Evolutionary conservation across 108 stramenopile genomes (phyloP), one percentile per base, ranked within the genome.

Genomic region (Craspedostauros australis): DNA sequence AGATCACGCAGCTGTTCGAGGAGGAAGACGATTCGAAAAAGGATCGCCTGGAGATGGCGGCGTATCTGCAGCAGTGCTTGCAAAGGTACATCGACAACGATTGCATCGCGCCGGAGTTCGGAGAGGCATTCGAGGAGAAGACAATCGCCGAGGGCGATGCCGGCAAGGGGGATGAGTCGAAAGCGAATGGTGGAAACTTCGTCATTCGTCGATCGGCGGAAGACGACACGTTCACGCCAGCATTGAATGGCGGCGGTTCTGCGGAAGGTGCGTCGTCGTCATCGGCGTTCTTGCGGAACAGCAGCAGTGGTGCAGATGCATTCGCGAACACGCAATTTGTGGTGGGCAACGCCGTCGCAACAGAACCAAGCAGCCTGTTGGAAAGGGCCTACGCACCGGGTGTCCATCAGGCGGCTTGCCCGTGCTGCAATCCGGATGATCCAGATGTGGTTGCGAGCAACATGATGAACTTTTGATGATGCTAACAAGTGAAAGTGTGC

Each of bases 391-490:
- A 88, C 72, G 76, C 84, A 16, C 90, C 86, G 16, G 86, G 85
- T 21, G 62, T 91, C 18, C 69, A 85, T 39, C 66, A 67, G 37
- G 42, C 77, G 9, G 91, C 80, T 9, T 92, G 86, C 64, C 86
- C 91, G 9, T 88, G 91, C 42, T 92, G 90, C 43, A 81, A 86
- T 64, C 91, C 86, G 12, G 82, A 86, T 37, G 55, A 80, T 47
- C 64, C 69, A 15, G 43, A 43, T 18, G 74, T 64, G 49, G 34
- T 73, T 14, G 56, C 53, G 3, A 74, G 78, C 39, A 64, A 43
- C 21, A 75, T 83, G 62, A 57, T 76, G 70, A 68, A 48, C 38
- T 26, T n/a, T n/a, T n/a, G n/a, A n/a, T n/a, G n/a, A n/a, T n/a
- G n/a, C n/a, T n/a, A n/a, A n/a, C n/a, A n/a, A n/a, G n/a, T n/a